These are phyloP conservation scores for Annona cherimola DNA, from an alignment of 164 flowering plant species.

Conservation along the genomic window DNA sequence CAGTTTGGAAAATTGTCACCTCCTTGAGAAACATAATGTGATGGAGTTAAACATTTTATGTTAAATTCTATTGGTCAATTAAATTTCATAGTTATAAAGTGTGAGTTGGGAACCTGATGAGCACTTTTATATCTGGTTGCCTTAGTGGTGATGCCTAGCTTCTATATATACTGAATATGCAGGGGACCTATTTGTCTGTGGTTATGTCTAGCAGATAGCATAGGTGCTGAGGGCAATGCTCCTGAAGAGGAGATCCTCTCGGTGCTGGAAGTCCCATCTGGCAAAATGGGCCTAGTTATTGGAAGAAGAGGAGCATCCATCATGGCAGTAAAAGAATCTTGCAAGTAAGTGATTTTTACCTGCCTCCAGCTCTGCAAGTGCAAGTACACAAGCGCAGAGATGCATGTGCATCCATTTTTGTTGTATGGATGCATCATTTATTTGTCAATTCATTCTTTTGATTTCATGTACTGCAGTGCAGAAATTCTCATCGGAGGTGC, in stretches of 20 bases:
- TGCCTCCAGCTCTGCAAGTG: constrained; percentile 3
- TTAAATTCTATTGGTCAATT: no score
- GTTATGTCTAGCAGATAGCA: constrained; percentile 31
- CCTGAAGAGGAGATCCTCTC: constrained; percentile 84
- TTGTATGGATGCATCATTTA: background rate
- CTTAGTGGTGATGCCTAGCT: background rate
- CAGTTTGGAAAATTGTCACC: no score
- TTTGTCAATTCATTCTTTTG: constrained; percentile 1
- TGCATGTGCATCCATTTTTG: background rate
- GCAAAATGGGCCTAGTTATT: constrained; percentile 87
- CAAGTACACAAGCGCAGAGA: background rate
- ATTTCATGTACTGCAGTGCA: constrained; percentile 52
- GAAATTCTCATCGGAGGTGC: constrained; percentile 83
- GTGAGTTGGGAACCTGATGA: no score
- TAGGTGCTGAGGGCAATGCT: constrained; percentile 35
- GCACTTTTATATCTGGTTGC: no score
- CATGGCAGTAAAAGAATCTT: constrained; percentile 68
- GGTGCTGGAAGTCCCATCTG: constrained; percentile 74
- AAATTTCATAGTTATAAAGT: no score
- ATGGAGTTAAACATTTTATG: no score
- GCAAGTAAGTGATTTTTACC: constrained; percentile 48
- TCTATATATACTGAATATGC: background rate
- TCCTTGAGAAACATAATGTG: no score
- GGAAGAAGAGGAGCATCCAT: constrained; percentile 81
- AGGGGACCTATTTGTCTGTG: background rate